phyloP scores from a whole-genome alignment of 345 rosid species.

The Reutealis trisperma region DNA sequence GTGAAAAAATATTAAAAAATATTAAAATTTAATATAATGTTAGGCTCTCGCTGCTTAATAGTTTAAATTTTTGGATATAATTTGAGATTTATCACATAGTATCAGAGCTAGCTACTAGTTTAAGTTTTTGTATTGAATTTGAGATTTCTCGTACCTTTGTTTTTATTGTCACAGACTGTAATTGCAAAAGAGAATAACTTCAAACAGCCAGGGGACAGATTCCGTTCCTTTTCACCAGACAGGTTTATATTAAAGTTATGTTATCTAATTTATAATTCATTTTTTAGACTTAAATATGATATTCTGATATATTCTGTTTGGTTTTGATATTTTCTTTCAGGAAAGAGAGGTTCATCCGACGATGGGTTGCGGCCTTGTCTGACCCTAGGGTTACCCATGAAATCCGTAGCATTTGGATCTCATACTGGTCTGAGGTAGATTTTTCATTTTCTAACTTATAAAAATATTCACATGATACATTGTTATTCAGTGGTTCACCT shows the following conservation, averaged over 20 bases:
- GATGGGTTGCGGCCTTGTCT: conserved; percentile 26
- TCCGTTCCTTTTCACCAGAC: conserved; percentile 31
- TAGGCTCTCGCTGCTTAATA: too few relatives aligned
- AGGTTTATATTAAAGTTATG: conserved; percentile 8
- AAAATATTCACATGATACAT: background rate
- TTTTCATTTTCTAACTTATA: background rate
- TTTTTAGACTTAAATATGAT: background rate
- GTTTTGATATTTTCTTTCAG: background rate
- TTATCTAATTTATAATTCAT: too few relatives aligned
- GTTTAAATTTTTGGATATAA: too few relatives aligned
- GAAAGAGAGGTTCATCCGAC: conserved; percentile 30
- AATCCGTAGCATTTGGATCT: conserved; percentile 33
- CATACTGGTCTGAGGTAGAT: conserved; percentile 32
- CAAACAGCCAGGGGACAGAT: conserved; percentile 38
- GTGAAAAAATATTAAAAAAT: too few relatives aligned
- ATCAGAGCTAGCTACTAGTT: too few relatives aligned
- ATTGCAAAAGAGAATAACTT: conserved; percentile 36
- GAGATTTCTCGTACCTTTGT: too few relatives aligned
- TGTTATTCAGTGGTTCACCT: too few relatives aligned
- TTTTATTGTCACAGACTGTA: background rate
- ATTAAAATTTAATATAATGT: too few relatives aligned
- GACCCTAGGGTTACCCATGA: conserved; percentile 31
- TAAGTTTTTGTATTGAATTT: too few relatives aligned
- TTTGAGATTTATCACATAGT: too few relatives aligned
- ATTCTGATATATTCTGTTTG: background rate